A percentile compares a stretch with the other conserved stretches of the same genome.
Evolutionary conservation across 2,329 filamentous ascomycete genomes (phyloP).

Genomic region (Colletotrichum lini): DNA sequence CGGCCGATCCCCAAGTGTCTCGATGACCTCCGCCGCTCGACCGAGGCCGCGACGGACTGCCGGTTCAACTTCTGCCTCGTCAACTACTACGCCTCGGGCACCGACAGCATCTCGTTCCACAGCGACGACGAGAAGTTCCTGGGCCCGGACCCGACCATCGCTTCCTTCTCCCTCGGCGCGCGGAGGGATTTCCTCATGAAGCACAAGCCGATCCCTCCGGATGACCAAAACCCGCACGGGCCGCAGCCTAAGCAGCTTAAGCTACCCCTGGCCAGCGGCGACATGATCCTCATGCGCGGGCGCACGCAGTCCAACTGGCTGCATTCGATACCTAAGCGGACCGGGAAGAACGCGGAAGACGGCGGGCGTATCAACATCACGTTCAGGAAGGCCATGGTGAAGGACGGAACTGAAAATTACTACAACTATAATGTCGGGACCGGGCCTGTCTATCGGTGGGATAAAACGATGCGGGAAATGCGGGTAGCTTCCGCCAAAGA

Average conservation of each 20-base stretch:
- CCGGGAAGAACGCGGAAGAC: conserved; percentile 73
- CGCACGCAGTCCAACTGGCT: conserved; percentile 83
- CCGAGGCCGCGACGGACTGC: conserved; percentile 76
- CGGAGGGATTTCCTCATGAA: conserved; percentile 84
- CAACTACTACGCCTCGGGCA: conserved; percentile 85
- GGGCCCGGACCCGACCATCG: conserved; percentile 78
- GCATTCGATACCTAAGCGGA: conserved; percentile 83
- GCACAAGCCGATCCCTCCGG: conserved; percentile 73
- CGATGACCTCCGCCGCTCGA: conserved; percentile 71
- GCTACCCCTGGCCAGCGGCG: conserved; percentile 73
- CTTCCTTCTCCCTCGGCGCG: conserved; percentile 81
- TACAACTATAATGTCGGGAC: conserved; percentile 86
- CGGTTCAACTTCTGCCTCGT: conserved; percentile 85
- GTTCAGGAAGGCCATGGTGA: conserved; percentile 79
- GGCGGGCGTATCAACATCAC: conserved; percentile 83
- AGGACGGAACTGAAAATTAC: conserved; percentile 84
- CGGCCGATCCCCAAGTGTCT: conserved; percentile 81
- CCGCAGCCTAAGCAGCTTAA: conserved; percentile 59
- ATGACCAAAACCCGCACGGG: conserved; percentile 28
- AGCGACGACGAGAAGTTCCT: conserved; percentile 86
- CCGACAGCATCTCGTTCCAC: conserved; percentile 85
- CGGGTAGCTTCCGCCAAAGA: conserved; percentile 46
- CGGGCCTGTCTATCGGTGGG: conserved; percentile 79
- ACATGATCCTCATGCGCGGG: conserved; percentile 86
- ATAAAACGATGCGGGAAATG: conserved; percentile 68